phyloP scores from a whole-genome alignment of 1,284 basidiomycete genomes.

The Leccinum brunneo-olivaceum region DNA sequence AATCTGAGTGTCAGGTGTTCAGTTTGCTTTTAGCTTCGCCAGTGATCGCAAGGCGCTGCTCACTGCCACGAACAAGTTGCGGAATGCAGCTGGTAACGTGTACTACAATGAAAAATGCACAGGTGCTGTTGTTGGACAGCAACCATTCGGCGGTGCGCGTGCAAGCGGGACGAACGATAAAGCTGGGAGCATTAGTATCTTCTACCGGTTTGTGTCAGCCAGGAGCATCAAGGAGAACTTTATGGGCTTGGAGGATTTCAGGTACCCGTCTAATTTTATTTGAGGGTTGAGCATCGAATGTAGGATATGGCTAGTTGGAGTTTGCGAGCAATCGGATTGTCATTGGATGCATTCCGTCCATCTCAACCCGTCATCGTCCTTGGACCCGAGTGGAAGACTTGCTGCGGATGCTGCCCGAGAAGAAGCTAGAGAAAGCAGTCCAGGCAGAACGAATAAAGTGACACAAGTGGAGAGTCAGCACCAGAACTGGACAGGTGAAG shows the following conservation, averaged over 20 bases:
- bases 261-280: conserved; percentile 81
- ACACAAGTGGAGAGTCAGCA: conserved; percentile 37
- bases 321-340: too few relatives aligned
- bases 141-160: conserved; percentile 93
- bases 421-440: conserved; percentile 35
- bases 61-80: conserved; percentile 70
- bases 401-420: conserved; percentile 66
- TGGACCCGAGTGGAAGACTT: conserved; percentile 38
- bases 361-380: not conserved
- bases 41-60: conserved; percentile 73
- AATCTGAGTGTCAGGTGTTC: not conserved
- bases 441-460: conserved; percentile 11
- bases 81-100: conserved; percentile 84
- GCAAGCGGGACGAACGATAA: conserved; percentile 98
- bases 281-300: conserved; percentile 31
- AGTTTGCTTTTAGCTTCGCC: conserved; percentile 57
- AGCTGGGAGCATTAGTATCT: conserved; percentile 87
- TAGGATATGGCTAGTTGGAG: not conserved
- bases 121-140: conserved; percentile 92
- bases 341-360: conserved; percentile 1
- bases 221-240: conserved; percentile 98
- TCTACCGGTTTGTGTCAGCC: conserved; percentile 84
- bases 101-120: conserved; percentile 98
- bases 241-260: conserved; percentile 67
- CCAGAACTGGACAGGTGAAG: conserved; percentile 74